Conservation (phyloP, 768 basidiomycete genomes). For the Kwoniella heveanensis region DNA sequence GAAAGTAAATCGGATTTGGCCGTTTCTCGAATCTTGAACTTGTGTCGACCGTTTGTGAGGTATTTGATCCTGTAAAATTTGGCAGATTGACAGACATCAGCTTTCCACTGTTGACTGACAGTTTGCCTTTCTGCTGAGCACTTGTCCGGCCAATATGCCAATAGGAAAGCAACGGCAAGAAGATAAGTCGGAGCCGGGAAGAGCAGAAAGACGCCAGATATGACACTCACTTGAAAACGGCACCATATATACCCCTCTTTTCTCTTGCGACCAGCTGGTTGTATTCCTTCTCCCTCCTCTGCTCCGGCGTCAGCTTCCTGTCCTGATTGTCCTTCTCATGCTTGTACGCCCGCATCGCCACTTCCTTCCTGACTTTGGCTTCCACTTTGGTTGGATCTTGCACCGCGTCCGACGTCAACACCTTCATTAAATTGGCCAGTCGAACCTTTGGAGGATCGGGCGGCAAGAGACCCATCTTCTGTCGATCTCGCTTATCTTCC, state of each 20-base stretch:
- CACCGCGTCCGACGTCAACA: conserved; percentile 91
- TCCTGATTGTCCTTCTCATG: conserved; percentile 94
- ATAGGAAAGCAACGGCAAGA: no score
- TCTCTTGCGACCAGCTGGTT: conserved; percentile 84
- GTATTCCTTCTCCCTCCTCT: conserved; percentile 82
- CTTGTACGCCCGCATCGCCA: conserved; percentile 79
- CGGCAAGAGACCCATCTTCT: conserved; percentile 92
- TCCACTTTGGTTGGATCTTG: conserved; percentile 98
- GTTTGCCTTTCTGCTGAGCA: no score
- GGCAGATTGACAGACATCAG: background rate
- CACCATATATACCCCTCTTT: conserved; percentile 76
- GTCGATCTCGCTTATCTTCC: conserved; percentile 91
- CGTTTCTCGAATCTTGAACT: conserved; percentile 95
- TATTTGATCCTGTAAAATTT: conserved; percentile 68
- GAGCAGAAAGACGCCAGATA: no score
- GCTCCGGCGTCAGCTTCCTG: conserved; percentile 88
- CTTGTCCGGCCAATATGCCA: no score
- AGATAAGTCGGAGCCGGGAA: no score
- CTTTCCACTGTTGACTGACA: no score
- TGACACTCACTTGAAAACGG: conserved; percentile 81
- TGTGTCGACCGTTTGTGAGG: conserved; percentile 86
- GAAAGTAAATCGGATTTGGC: conserved; percentile 87
- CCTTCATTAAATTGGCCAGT: conserved; percentile 94
- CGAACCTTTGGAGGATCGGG: conserved; percentile 97
- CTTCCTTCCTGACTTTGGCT: conserved; percentile 89